phyloP scores from a whole-genome alignment of 305 asterid species.

The Fraxinus baroniana region DNA sequence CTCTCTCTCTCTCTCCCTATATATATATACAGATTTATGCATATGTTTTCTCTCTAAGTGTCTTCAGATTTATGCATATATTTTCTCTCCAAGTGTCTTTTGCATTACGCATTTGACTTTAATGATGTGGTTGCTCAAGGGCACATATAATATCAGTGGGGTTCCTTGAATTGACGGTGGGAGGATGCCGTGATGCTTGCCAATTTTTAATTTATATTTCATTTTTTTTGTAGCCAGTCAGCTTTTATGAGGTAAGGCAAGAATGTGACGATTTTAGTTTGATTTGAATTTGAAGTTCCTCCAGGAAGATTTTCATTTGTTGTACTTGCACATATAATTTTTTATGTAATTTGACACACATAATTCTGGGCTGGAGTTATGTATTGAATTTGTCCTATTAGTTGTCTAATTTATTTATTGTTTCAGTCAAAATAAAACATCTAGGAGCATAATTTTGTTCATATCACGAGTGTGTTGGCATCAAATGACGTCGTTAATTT shows the following conservation, averaged over 20 bases:
- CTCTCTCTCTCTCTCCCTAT: background rate
- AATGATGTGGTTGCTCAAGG: background rate
- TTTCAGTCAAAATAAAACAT: background rate
- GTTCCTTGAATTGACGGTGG: conserved; percentile 26
- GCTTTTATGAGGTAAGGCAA: background rate
- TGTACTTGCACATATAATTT: conserved; percentile 9
- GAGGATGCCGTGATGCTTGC: conserved; percentile 20
- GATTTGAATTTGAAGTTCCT: conserved; percentile 4
- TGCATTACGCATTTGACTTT: conserved; percentile 20
- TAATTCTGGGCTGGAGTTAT: conserved; percentile 6
- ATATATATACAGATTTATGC: too few species aligned
- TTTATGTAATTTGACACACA: conserved; percentile 27
- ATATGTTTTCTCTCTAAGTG: background rate
- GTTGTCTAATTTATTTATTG: background rate
- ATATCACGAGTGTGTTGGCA: conserved; percentile 10
- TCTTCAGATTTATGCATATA: background rate
- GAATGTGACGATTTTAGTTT: background rate
- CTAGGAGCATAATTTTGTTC: background rate
- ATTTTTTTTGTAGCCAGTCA: background rate
- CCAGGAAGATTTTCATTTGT: background rate
- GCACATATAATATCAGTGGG: background rate
- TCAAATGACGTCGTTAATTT: background rate
- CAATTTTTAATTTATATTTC: background rate
- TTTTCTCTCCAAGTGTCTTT: background rate
- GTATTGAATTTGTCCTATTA: background rate